Evolutionary conservation across 169 alveolate genomes (phyloP).

Genomic region (Eimeria necatrix): DNA sequence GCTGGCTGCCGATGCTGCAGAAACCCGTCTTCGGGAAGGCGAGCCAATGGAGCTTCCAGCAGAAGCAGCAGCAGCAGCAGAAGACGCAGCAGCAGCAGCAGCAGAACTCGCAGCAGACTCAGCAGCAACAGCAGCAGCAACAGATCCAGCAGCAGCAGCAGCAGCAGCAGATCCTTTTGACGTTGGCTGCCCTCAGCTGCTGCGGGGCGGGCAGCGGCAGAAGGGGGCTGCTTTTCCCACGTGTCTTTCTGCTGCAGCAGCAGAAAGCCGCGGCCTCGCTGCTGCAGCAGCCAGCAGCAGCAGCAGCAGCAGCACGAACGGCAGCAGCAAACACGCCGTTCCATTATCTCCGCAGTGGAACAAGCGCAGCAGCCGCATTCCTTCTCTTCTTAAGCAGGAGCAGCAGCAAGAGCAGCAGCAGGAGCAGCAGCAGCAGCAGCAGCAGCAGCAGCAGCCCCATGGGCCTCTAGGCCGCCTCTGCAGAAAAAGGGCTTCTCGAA

Average conservation of each 20-base stretch:
- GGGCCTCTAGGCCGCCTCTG: no score
- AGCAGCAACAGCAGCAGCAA: conserved; percentile 46
- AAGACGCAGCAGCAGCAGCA: conserved; percentile 10
- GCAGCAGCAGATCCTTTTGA: conserved; percentile 37
- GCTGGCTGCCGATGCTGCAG: neutral
- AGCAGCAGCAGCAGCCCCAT: neutral
- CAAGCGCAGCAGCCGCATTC: neutral
- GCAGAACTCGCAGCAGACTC: neutral
- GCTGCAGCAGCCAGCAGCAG: neutral
- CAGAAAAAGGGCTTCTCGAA: no score
- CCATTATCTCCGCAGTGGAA: neutral
- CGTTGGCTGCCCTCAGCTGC: neutral
- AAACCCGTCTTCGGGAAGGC: neutral
- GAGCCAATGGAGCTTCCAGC: neutral
- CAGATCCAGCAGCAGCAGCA: conserved; percentile 9
- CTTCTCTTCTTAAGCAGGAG: no score
- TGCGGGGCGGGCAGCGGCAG: neutral
- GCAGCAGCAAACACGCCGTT: neutral
- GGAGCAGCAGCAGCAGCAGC: neutral
- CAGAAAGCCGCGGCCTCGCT: neutral
- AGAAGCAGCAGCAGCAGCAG: neutral
- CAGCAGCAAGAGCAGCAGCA: neutral
- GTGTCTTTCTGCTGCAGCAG: conserved; percentile 9
- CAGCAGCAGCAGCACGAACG: conserved; percentile 25
- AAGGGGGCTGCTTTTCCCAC: neutral